A percentile compares a stretch with the other conserved stretches of the same genome.
These are phyloP conservation scores for Gossypium arboreum DNA, from an alignment of 345 rosid genomes.

Conservation along the genomic window DNA sequence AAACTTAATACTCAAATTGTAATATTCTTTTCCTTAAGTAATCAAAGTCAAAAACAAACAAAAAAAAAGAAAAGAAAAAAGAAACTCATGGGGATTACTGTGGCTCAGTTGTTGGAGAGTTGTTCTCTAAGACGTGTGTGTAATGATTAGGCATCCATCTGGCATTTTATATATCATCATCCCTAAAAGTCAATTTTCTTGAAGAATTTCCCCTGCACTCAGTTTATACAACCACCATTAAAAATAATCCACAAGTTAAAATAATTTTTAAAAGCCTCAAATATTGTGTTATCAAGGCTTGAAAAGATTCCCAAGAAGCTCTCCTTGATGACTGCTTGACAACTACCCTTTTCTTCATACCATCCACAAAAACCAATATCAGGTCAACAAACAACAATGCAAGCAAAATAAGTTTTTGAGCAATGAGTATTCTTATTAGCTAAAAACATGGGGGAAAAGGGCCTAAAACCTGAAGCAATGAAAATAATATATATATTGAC, in stretches of 20 bases:
- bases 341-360: not conserved
- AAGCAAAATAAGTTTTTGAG: not conserved
- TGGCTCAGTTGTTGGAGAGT: conserved; percentile 47
- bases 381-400: not conserved
- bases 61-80: not conserved
- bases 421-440: not conserved
- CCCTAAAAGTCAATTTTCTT: conserved; percentile 20
- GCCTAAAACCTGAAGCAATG: not conserved
- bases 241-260: not conserved
- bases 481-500: not conserved
- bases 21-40: conserved; percentile 9
- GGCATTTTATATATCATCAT: conserved; percentile 12
- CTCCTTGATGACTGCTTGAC: not conserved
- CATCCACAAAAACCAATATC: not conserved
- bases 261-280: not conserved
- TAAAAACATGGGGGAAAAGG: not conserved
- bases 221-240: not conserved
- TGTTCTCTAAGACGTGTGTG: conserved; percentile 29
- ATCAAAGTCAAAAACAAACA: conserved; percentile 18
- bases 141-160: conserved; percentile 33
- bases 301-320: conserved; percentile 5
- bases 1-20: conserved; percentile 3
- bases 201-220: conserved; percentile 3
- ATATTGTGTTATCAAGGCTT: not conserved
- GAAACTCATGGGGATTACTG: conserved; percentile 12